Base-by-base conservation (phyloP, 225 moss, liverwort and hornwort genomes). In the Anthoceros angustus region DNA sequence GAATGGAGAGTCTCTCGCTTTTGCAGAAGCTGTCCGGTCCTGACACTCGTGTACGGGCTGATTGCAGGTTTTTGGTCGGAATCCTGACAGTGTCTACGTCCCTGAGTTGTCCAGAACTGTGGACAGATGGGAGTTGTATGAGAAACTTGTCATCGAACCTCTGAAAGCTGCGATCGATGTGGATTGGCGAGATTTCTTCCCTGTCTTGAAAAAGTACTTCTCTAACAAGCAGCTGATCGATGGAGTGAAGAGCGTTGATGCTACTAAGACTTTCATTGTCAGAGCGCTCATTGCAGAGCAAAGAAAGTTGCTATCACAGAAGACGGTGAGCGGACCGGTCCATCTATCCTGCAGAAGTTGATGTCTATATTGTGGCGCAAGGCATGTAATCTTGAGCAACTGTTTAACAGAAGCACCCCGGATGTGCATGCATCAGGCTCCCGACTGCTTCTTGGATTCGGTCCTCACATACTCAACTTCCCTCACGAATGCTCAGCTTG, bases 141-240 rank as follows among this genome's bases (percentile, higher is more conserved):
- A 76, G 15, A 75, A 77, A 41, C 72, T 83, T 2, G 90, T 90
- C 60, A 66, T 73, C 10, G 80, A 74, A 39, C 90, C 90, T 5
- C 62, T 90, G 62, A 77, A 74, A 39, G 68, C 78, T 12, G 90
- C 79, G 50, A 80, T 80, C 63, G 60, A 67, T 62, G 74, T 86
- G 9, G 90, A 90, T 73, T 90, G 90, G 90, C 77, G 90, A 25
- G 85, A 90, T 69, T 87, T 82, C 73, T 76, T 90, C 42, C 90
- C 87, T 5, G 66, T 77, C 18, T 65, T 87, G n/a, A 55, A 55
- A 25, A 74, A 67, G 23, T 84, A 83, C 85, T 48, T 90, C 7
- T 87, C 90, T 10, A 90, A 90, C 77, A 66, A 66, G 55, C 68
- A 64, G 40, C 73, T 90, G 12, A 70, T 82, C 48, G 66, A 70